phyloP scores from a whole-genome alignment of 805 yeast species.

The Barnettozyma siamensis region DNA sequence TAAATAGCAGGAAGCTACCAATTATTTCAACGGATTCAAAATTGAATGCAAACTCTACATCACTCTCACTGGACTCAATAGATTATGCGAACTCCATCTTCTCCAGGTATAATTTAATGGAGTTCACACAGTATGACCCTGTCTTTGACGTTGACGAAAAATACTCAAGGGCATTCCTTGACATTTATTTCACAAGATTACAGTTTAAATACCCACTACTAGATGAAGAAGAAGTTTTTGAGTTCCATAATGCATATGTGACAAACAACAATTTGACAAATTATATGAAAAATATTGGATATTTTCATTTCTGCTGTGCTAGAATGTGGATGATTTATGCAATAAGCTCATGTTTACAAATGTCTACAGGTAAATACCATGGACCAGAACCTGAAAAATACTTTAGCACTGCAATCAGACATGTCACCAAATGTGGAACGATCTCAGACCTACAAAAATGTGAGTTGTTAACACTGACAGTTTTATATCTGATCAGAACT shows the following conservation, averaged over 20 bases:
- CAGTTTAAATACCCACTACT: constrained; percentile 54
- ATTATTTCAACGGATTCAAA: constrained; percentile 5
- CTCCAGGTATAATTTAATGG: constrained; percentile 41
- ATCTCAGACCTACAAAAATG: constrained; percentile 40
- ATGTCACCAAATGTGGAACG: constrained; percentile 39
- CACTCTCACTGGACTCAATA: constrained; percentile 27
- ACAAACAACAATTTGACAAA: constrained; percentile 28
- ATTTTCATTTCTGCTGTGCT: constrained; percentile 48
- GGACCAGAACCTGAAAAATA: constrained; percentile 52
- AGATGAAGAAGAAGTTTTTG: constrained; percentile 45
- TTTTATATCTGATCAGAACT: constrained; percentile 52
- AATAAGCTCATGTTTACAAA: constrained; percentile 45
- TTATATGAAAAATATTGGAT: constrained; percentile 33
- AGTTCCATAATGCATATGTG: constrained; percentile 45
- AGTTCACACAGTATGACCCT: constrained; percentile 43
- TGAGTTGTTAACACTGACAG: constrained; percentile 46
- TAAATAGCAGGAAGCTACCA: constrained; percentile 6
- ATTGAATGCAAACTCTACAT: constrained; percentile 4
- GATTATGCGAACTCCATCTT: constrained; percentile 37
- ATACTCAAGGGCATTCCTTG: constrained; percentile 44
- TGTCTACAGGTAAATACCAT: constrained; percentile 49
- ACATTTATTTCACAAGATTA: constrained; percentile 48
- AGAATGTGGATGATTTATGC: constrained; percentile 52
- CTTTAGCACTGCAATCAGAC: constrained; percentile 55
- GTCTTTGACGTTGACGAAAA: constrained; percentile 46